phyloP scores from a whole-genome alignment of 169 alveolate species.

The Plasmodium knowlesi region DNA sequence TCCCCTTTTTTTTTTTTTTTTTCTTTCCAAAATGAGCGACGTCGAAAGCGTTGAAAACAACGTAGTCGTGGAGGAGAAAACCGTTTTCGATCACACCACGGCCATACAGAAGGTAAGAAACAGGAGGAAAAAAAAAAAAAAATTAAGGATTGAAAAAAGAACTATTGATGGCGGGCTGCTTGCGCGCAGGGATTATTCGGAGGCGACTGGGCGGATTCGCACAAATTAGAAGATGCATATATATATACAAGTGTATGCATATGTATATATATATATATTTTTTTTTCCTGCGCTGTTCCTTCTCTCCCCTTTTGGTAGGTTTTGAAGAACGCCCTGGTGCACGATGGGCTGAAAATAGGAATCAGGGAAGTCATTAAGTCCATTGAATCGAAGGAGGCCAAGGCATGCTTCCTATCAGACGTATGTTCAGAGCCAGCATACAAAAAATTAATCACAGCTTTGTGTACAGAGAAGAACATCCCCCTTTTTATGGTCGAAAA shows the following conservation, averaged over 20 bases:
- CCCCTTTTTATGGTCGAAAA: slow-evolving; percentile 92
- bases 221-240: background rate
- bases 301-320: slow-evolving; percentile 77
- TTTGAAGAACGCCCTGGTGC: slow-evolving; percentile 89
- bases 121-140: background rate
- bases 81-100: slow-evolving; percentile 79
- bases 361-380: slow-evolving; percentile 95
- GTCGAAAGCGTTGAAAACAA: slow-evolving; percentile 66
- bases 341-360: slow-evolving; percentile 95
- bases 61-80: slow-evolving; percentile 77
- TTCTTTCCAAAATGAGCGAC: slow-evolving; percentile 40
- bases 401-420: slow-evolving; percentile 94
- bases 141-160: background rate
- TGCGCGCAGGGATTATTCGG: background rate
- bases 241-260: background rate
- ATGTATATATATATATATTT: background rate
- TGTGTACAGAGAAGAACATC: slow-evolving; percentile 92
- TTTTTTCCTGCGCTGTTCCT: background rate
- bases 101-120: slow-evolving; percentile 77
- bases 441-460: slow-evolving; percentile 93
- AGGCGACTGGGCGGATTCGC: background rate
- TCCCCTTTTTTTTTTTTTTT: background rate
- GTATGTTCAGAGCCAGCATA: slow-evolving; percentile 95
- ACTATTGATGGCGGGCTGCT: background rate
- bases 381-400: slow-evolving; percentile 94